Base-by-base conservation (phyloP, 768 basidiomycete species). In the Pilatotrama ljubarskyi region DNA sequence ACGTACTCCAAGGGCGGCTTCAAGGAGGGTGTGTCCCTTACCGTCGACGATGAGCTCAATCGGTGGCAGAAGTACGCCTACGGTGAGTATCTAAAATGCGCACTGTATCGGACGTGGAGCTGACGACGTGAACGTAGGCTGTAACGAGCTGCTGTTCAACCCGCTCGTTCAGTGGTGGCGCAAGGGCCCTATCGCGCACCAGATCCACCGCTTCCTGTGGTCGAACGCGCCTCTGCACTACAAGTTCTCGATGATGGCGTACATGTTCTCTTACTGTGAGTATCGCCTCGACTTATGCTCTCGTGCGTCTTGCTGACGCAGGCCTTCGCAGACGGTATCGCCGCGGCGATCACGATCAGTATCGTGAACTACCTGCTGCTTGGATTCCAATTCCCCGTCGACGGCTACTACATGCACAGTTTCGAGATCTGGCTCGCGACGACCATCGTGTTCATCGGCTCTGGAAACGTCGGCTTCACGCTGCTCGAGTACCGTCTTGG, bases 31-130 rank as follows among this genome's bases (percentile, higher is more conserved):
- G 94, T 96, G 17, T 91, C 89, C 0, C 79, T 96, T 17, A 94
- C 94, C 0, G 85, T 86, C 47, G 92, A 93, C 58, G 94, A 96
- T 67, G 94, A 96, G 73, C 76, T 95, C 14, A 95, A 94, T 68
- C 76, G 94, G 5, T 96, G 94, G 94, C 91, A 95, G 64, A 96
- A 95, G 72, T 92, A 91, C 66, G 81, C 88, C 0, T 91, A 88
- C 72, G 90, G 87, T 82, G 59, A 51, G 79, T 72, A 17, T 55
- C 14, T 55, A 4, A 2, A 29, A 14, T 15, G 18, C 13, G 17
- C 10, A 48, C 44, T 47, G 44, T 53, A 44, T 15, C 51, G 18
- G 54, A 18, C 35, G 42, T 22, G 29, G 42, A 64, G 46, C 52
- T 55, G 36, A 58, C 32, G 59, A 41, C 51, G 25, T 32, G 20